phyloP scores from a whole-genome alignment of 768 basidiomycete genomes.

The Omphalotus guepiniiformis region DNA sequence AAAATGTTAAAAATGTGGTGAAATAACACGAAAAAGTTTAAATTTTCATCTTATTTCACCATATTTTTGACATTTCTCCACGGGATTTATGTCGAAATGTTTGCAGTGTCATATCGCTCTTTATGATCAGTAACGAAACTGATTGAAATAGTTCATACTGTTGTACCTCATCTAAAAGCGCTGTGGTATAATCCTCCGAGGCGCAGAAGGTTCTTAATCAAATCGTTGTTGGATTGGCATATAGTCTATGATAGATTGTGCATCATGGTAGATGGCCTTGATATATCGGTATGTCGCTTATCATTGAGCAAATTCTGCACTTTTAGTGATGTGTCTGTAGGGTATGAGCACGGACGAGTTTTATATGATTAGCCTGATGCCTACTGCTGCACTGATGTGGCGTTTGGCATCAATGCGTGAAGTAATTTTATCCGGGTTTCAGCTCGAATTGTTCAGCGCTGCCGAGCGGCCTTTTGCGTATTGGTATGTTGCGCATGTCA shows the following conservation, averaged over 20 bases:
- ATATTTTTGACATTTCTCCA: no score
- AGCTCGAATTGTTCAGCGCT: constrained; percentile 65
- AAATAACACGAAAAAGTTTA: no score
- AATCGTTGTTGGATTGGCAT: constrained; percentile 65
- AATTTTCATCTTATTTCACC: no score
- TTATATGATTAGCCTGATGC: constrained; percentile 38
- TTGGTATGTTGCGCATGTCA: constrained; percentile 61
- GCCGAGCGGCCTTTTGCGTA: constrained; percentile 74
- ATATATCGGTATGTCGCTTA: constrained; percentile 22
- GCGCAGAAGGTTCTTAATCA: constrained; percentile 60
- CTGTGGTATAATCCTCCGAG: constrained; percentile 69
- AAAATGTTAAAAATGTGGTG: no score
- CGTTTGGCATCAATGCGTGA: constrained; percentile 60
- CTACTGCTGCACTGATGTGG: constrained; percentile 49
- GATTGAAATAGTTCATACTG: constrained; percentile 43
- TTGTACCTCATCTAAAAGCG: constrained; percentile 54
- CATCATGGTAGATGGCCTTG: constrained; percentile 19
- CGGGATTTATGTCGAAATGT: no score
- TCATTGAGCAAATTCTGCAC: constrained; percentile 2
- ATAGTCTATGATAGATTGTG: constrained; percentile 45
- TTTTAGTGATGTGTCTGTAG: neutral
- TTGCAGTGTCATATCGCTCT: no score
- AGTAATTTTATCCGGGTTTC: constrained; percentile 70
- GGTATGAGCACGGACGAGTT: constrained; percentile 24
- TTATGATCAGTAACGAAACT: neutral